A percentile compares a stretch with the other conserved stretches of the same genome.
Evolutionary conservation across 768 basidiomycete genomes (phyloP).

Genomic region (Pleurotus eryngii): DNA sequence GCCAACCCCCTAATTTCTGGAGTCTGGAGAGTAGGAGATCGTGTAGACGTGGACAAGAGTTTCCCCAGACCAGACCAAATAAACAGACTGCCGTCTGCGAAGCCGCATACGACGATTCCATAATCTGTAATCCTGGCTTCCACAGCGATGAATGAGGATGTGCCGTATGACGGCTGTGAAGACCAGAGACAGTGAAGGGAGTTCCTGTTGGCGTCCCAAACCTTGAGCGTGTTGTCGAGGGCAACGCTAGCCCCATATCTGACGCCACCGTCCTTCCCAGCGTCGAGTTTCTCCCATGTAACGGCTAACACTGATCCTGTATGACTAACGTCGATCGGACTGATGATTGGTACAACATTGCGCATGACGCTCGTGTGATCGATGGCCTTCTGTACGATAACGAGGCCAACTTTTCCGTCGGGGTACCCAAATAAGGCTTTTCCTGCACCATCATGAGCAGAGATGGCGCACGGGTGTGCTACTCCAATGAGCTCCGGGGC

Average conservation of each 20-base stretch:
- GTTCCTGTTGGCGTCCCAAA: slow-evolving; percentile 60
- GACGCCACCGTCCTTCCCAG: slow-evolving; percentile 9
- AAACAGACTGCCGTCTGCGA: slow-evolving; percentile 53
- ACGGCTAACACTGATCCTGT: slow-evolving; percentile 55
- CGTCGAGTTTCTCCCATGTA: slow-evolving; percentile 41
- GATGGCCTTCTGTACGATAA: slow-evolving; percentile 56
- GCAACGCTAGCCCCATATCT: slow-evolving; percentile 48
- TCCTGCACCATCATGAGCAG: slow-evolving; percentile 63
- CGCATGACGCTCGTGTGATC: slow-evolving; percentile 37
- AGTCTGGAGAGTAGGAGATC: slow-evolving; percentile 17
- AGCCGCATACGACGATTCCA: slow-evolving; percentile 47
- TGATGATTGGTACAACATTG: slow-evolving; percentile 29
- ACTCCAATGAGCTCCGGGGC: slow-evolving; percentile 73
- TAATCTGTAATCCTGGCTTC: slow-evolving; percentile 35
- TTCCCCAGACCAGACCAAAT: slow-evolving; percentile 48
- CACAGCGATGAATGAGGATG: slow-evolving; percentile 33
- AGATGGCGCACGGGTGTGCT: slow-evolving; percentile 53
- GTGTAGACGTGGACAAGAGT: slow-evolving; percentile 14
- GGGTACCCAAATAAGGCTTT: slow-evolving; percentile 73
- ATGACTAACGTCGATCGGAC: slow-evolving; percentile 55
- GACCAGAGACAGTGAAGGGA: slow-evolving; percentile 58
- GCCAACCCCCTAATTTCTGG: slow-evolving; percentile 19
- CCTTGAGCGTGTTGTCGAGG: slow-evolving; percentile 63
- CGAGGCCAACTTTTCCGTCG: slow-evolving; percentile 64
- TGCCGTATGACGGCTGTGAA: slow-evolving; percentile 27